phyloP scores from a whole-genome alignment of 2,329 filamentous ascomycete species.

The Trichoderma atroviride region DNA sequence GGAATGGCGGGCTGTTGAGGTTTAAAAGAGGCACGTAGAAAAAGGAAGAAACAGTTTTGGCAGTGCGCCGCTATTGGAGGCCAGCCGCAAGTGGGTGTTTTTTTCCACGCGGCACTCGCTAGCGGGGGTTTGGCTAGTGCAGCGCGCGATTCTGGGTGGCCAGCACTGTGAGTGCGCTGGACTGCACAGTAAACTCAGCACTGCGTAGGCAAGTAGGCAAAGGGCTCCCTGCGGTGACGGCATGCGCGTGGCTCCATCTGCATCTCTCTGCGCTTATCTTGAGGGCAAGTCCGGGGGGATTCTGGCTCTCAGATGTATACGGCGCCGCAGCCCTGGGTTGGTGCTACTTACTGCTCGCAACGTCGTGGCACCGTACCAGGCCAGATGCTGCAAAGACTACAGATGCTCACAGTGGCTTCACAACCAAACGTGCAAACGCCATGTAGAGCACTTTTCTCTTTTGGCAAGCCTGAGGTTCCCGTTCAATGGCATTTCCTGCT shows the following conservation, averaged over 20 bases:
- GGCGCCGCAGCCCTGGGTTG: neutral
- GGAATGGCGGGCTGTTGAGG: neutral
- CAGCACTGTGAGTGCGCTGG: neutral
- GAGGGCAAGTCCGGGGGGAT: neutral
- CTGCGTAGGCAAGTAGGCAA: neutral
- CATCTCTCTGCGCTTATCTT: neutral
- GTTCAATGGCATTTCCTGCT: neutral
- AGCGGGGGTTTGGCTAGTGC: neutral
- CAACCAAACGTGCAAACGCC: neutral
- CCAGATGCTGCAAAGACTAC: neutral
- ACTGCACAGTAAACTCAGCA: neutral
- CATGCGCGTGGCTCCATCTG: neutral
- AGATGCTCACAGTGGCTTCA: neutral
- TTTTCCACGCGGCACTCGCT: neutral
- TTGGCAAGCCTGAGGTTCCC: no score
- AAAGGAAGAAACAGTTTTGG: neutral
- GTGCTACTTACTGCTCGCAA: neutral
- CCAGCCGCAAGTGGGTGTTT: neutral
- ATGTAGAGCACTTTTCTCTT: no score
- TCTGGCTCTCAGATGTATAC: neutral
- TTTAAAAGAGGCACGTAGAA: neutral
- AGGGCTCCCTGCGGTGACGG: neutral
- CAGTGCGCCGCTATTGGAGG: neutral
- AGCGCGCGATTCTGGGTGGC: neutral
- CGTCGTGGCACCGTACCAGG: neutral